Base-by-base conservation (phyloP, 371 early-diverging fungal genomes). In the Mucor piriformis region DNA sequence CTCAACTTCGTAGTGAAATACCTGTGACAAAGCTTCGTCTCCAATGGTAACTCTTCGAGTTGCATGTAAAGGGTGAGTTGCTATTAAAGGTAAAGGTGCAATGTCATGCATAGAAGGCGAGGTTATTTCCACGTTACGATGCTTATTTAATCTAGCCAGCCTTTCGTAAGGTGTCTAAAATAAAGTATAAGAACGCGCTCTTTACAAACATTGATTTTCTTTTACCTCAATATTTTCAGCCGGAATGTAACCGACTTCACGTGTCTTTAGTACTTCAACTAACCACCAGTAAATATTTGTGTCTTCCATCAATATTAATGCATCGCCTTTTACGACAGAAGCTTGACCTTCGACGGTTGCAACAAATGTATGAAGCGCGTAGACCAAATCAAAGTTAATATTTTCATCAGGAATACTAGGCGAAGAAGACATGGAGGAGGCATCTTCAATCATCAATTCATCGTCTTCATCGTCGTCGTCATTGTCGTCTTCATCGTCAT, bases 211-310 rank as follows among this genome's bases (percentile, higher is more conserved):
- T 21, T n/a, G n/a, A 20, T n/a, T 32, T 1, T 37, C 12, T 37
- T 37, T 13, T 67, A 90, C 89, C 81, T 97, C 97, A 51, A 97
- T 88, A 65, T 94, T 96, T 67, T 96, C 96, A 4, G 97, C 96
- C 15, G 97, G 97, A 43, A 97, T 94, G 65, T 96, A 97, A 8
- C 97, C 97, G 57, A 95, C 90, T 74, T 92, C 92, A 44, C 85
- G 85, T 43, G 88, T 90, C 61, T 90, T 90, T 27, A 93, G 78
- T 43, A 92, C 91, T 65, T 92, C 90, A 15, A 97, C 95, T 34
- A 96, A 81, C 97, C 97, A 97, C 97, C 97, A 97, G 78, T 96
- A 96, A 40, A 88, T 89, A 70, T 97, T 95, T n/a, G 89, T 83
- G 70, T 97, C 97, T 73, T 97, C 96, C 69, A 97, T 82, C 55